phyloP scores from a whole-genome alignment of 768 basidiomycete genomes.

The Galerina marginata region DNA sequence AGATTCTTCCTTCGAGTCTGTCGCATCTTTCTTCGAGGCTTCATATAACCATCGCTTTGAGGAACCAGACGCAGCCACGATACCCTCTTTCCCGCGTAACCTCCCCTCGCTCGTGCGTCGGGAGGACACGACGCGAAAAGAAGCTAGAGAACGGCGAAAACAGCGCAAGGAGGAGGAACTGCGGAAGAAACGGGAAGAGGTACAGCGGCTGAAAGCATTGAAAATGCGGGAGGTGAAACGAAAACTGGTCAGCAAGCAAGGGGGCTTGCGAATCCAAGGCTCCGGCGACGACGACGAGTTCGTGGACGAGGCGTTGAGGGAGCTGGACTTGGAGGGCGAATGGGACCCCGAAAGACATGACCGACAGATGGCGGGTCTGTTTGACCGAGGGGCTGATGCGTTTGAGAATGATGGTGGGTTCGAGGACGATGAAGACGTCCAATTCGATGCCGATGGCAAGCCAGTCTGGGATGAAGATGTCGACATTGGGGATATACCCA shows the following conservation, averaged over 20 bases:
- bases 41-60: slow-evolving; percentile 98
- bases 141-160: slow-evolving; percentile 79
- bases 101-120: slow-evolving; percentile 68
- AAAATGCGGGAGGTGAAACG: slow-evolving; percentile 82
- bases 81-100: slow-evolving; percentile 75
- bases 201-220: slow-evolving; percentile 80
- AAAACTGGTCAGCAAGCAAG: slow-evolving; percentile 77
- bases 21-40: slow-evolving; percentile 91
- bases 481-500: slow-evolving; percentile 70
- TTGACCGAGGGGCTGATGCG: slow-evolving; percentile 35
- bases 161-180: slow-evolving; percentile 82
- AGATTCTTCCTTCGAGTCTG: slow-evolving; percentile 74
- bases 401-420: slow-evolving; percentile 48
- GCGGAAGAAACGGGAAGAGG: slow-evolving; percentile 76
- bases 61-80: slow-evolving; percentile 73
- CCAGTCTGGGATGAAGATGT: slow-evolving; percentile 94
- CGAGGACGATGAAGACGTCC: slow-evolving; percentile 40
- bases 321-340: slow-evolving; percentile 87
- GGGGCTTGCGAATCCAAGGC: slow-evolving; percentile 54
- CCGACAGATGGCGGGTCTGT: slow-evolving; percentile 77
- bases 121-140: slow-evolving; percentile 79
- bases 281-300: slow-evolving; percentile 40
- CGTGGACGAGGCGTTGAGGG: slow-evolving; percentile 56
- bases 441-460: slow-evolving; percentile 56
- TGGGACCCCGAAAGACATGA: slow-evolving; percentile 92